phyloP scores from a whole-genome alignment of 1,284 basidiomycete species.

The Phaffia rhodozyma region DNA sequence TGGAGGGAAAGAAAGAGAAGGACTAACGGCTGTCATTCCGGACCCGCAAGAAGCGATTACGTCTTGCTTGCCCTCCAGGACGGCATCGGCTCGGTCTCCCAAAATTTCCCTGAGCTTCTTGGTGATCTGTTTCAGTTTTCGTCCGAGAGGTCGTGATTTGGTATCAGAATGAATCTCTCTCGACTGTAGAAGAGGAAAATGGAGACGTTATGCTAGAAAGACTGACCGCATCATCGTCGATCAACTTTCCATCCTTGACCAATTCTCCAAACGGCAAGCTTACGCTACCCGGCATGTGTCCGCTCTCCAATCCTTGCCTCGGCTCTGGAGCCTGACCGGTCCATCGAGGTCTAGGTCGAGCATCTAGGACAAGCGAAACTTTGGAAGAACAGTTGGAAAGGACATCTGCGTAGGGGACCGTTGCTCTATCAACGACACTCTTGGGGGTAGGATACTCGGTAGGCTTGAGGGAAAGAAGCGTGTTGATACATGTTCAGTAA shows the following conservation, averaged over 20 bases:
- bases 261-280: constrained; percentile 76
- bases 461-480: constrained; percentile 6
- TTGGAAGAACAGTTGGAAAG: constrained; percentile 52
- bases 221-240: constrained; percentile 21
- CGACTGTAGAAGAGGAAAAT: neutral
- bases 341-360: constrained; percentile 64
- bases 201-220: constrained; percentile 30
- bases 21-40: constrained; percentile 81
- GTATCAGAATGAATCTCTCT: constrained; percentile 26
- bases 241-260: constrained; percentile 43
- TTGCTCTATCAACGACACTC: neutral
- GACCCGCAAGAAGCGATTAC: constrained; percentile 72
- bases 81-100: constrained; percentile 38
- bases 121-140: neutral
- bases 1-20: neutral
- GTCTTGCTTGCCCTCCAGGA: constrained; percentile 48
- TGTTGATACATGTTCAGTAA: constrained; percentile 20
- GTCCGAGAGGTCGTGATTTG: constrained; percentile 20
- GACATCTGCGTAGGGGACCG: constrained; percentile 58
- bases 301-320: constrained; percentile 70
- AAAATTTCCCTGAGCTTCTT: constrained; percentile 18
- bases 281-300: constrained; percentile 81
- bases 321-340: constrained; percentile 78
- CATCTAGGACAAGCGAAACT: constrained; percentile 70
- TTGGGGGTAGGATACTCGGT: constrained; percentile 39